phyloP scores from a whole-genome alignment of 768 basidiomycete genomes.

The Trametopsis cervina region DNA sequence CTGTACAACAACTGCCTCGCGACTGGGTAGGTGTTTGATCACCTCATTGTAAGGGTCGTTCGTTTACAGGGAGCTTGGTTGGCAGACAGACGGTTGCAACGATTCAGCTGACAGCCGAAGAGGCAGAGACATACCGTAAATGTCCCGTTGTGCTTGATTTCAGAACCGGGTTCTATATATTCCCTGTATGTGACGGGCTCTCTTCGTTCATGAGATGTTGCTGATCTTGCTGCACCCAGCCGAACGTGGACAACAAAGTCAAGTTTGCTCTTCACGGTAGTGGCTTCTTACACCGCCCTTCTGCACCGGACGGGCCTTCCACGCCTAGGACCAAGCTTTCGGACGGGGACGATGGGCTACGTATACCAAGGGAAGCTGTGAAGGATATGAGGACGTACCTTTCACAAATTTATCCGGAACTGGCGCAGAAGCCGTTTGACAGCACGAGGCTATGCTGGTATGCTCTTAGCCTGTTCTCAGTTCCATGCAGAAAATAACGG shows the following conservation, averaged over 20 bases:
- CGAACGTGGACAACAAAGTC: constrained; percentile 58
- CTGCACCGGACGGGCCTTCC: constrained; percentile 42
- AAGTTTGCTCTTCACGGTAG: constrained; percentile 75
- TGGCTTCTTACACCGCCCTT: constrained; percentile 51
- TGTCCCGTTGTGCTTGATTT: constrained; percentile 73
- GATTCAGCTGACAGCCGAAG: constrained; percentile 67
- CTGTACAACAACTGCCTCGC: constrained; percentile 53
- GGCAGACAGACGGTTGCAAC: constrained; percentile 75
- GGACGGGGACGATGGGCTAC: constrained; percentile 47
- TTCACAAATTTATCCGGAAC: constrained; percentile 60
- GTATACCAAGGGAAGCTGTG: constrained; percentile 57
- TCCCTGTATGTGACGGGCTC: constrained; percentile 51
- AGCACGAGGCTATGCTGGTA: constrained; percentile 87
- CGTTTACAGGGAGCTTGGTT: no score
- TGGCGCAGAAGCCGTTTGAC: constrained; percentile 65
- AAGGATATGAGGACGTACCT: constrained; percentile 45
- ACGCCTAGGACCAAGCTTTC: constrained; percentile 69
- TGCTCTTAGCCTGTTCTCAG: constrained; percentile 16
- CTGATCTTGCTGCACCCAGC: constrained; percentile 37
- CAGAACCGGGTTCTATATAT: constrained; percentile 68
- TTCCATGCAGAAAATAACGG: not conserved
- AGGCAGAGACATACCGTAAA: constrained; percentile 51
- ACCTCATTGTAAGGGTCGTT: not conserved
- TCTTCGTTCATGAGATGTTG: not conserved
- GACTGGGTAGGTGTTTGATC: constrained; percentile 61